Base-by-base conservation (phyloP, 2,329 filamentous ascomycete genomes). In the Fonsecaea pedrosoi region DNA sequence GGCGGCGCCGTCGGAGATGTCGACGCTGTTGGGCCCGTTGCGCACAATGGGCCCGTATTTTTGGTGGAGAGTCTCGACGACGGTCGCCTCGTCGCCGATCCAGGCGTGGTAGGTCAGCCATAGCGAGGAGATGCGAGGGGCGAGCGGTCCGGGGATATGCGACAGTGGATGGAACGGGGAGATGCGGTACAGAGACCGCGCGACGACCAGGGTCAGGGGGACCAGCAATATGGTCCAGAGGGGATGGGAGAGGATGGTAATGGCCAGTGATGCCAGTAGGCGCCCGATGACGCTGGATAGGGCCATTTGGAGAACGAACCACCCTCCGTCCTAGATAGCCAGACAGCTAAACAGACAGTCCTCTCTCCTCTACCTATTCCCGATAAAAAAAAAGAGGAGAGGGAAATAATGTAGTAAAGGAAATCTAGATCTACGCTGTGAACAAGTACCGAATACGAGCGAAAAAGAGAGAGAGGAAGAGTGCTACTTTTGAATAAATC, bases 1-100 rank as follows among this genome's bases (percentile, higher is more conserved):
- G 0, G 82, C 84, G 15, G 77, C 77, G 9, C 80, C 80, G 57
- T 82, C 80, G 7, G 80, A 73, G 59, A 84, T 79, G 62, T 80
- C 77, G 45, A 82, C 72, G 32, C 77, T 76, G 61, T 78, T 77
- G 1, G 79, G 79, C 1, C 75, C 79, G 1, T 79, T 75, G 4
- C 79, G 77, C 8, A 81, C 66, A 1, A 79, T 72, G 8, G 75
- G 72, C 1, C 77, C 78, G 67, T 79, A 78, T 57, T 71, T 72
- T 37, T 73, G 60, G 68, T 81, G 79, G 5, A 79, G 73, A 4
- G 54, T n/a, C 35, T 71, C 68, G 34, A 75, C 69, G 13, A 69
- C 64, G 7, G 74, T 73, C 56, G 73, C 73, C 67, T 78, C 76
- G 60, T 78, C 73, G 12, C 78, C 77, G 35, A 76, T 68, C 66